Evolutionary conservation across 768 basidiomycete species (phyloP).

Genomic region (Sporobolomyces roseus): DNA sequence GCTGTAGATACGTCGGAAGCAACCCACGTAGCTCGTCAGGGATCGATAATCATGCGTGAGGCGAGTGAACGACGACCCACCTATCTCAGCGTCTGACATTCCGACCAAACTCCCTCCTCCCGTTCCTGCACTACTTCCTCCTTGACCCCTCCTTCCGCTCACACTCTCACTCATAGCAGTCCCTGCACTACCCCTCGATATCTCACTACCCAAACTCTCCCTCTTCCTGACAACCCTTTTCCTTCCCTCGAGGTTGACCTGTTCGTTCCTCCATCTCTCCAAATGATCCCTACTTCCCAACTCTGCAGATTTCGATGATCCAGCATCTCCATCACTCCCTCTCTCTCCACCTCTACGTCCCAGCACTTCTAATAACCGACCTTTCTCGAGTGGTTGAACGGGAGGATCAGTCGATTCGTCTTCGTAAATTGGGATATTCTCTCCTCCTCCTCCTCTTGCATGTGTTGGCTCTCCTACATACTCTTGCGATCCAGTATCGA

Average conservation of each 20-base stretch:
- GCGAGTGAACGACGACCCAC: slow-evolving; percentile 1
- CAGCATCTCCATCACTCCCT: no score
- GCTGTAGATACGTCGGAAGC: no score
- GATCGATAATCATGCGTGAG: no score
- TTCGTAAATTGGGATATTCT: background rate
- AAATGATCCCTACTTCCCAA: background rate
- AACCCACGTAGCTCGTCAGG: no score
- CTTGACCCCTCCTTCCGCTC: no score
- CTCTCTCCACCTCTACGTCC: background rate
- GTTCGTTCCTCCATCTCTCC: slow-evolving; percentile 18
- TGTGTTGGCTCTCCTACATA: background rate
- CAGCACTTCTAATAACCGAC: background rate
- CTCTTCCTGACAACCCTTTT: background rate
- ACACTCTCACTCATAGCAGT: background rate
- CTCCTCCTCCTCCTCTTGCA: background rate
- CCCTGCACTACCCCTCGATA: background rate
- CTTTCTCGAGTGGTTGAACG: no score
- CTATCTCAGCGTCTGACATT: slow-evolving; percentile 33
- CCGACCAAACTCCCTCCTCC: background rate
- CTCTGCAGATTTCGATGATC: background rate
- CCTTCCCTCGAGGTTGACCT: background rate
- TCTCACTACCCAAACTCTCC: background rate
- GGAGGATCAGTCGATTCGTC: background rate
- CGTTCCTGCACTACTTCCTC: no score
- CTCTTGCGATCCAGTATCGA: no score